phyloP scores from a whole-genome alignment of 2,329 filamentous ascomycete genomes.

The Venturia aucupariae region DNA sequence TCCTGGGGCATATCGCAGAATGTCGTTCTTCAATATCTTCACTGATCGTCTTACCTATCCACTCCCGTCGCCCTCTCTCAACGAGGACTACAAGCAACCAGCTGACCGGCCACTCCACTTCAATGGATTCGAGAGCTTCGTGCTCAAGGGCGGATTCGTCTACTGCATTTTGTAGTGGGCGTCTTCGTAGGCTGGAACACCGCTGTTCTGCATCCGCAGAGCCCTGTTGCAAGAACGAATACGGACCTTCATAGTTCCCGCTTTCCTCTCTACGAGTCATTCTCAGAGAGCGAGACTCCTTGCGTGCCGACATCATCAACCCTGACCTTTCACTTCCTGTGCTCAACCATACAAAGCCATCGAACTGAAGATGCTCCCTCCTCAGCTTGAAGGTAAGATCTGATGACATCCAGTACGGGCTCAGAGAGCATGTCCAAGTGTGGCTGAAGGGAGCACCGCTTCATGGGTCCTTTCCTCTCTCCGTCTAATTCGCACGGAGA shows the following conservation, averaged over 20 bases:
- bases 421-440: not conserved
- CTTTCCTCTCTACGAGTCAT: conserved; percentile 36
- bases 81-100: not conserved
- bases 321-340: conserved; percentile 23
- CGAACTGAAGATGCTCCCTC: not conserved
- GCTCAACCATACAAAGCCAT: not conserved
- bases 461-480: not conserved
- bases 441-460: not conserved
- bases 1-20: not conserved
- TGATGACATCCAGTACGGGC: not conserved
- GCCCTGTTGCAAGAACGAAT: conserved; percentile 37
- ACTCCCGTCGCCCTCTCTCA: not conserved
- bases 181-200: conserved; percentile 31
- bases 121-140: conserved; percentile 9
- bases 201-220: conserved; percentile 29
- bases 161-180: conserved; percentile 37
- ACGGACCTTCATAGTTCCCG: conserved; percentile 48
- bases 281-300: conserved; percentile 44
- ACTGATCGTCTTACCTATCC: not conserved
- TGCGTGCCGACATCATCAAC: conserved; percentile 37
- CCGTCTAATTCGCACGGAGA: conserved; percentile 18
- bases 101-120: conserved; percentile 11
- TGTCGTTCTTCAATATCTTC: not conserved
- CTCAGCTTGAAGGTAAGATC: not conserved
- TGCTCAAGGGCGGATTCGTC: conserved; percentile 17